Conservation (phyloP, 371 early-diverging fungal genomes). For the Mortierella sp. region DNA sequence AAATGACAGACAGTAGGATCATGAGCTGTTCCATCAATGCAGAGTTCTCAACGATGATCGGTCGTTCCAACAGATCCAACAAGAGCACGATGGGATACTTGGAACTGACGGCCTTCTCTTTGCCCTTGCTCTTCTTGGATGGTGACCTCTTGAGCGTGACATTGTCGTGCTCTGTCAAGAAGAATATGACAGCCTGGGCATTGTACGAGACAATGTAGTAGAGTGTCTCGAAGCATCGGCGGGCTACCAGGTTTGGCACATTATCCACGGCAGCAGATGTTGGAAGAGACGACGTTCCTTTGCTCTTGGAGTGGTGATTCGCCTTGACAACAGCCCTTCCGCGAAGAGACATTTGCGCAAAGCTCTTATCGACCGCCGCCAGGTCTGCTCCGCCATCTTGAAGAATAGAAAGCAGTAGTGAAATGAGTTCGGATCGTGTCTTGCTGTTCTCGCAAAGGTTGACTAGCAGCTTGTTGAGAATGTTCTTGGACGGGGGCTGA, state of each 20-base stretch:
- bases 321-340: constrained; percentile 55
- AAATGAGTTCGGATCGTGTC: constrained; percentile 86
- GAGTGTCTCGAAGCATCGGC: constrained; percentile 88
- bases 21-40: constrained; percentile 89
- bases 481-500: constrained; percentile 73
- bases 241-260: constrained; percentile 86
- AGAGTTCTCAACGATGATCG: constrained; percentile 79
- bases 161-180: constrained; percentile 79
- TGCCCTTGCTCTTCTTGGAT: constrained; percentile 73
- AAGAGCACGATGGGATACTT: constrained; percentile 90
- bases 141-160: constrained; percentile 61
- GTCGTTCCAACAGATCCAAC: constrained; percentile 85
- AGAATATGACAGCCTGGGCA: constrained; percentile 73
- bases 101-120: constrained; percentile 63
- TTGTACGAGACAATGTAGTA: constrained; percentile 77
- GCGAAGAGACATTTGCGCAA: constrained; percentile 77
- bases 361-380: constrained; percentile 81
- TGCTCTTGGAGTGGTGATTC: constrained; percentile 37
- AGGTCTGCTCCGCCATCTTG: constrained; percentile 85
- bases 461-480: constrained; percentile 78
- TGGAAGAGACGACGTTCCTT: constrained; percentile 26
- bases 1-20: constrained; percentile 82
- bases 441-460: constrained; percentile 93
- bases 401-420: constrained; percentile 86
- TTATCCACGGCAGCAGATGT: constrained; percentile 57